A percentile compares a stretch with the other conserved stretches of the same genome.
Conservation (phyloP, 106 monocot species). For the Dendrobium catenatum region DNA sequence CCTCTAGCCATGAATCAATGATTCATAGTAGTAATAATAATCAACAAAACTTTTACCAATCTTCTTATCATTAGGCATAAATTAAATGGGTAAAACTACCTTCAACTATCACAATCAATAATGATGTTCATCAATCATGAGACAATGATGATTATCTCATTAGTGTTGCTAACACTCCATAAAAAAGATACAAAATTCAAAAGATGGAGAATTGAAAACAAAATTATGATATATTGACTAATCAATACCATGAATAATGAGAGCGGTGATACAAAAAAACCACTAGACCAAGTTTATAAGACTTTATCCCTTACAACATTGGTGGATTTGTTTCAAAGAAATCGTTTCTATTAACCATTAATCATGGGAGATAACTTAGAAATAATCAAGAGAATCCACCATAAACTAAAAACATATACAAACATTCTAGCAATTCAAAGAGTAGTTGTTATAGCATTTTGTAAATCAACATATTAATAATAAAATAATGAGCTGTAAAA, state of each 20-base stretch:
- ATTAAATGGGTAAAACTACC: no score
- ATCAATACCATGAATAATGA: not conserved
- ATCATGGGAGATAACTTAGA: not conserved
- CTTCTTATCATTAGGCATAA: no score
- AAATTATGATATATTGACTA: not conserved
- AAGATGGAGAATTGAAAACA: not conserved
- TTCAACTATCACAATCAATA: no score
- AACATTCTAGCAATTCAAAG: not conserved
- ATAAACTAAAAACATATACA: not conserved
- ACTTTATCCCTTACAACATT: not conserved
- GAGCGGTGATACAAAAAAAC: not conserved
- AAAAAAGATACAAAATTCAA: no score
- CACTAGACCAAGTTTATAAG: not conserved
- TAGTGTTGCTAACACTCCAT: not conserved
- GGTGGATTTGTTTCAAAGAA: not conserved
- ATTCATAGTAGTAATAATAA: no score
- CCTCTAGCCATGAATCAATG: no score
- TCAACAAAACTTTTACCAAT: no score
- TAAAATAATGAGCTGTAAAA: not conserved
- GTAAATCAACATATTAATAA: not conserved
- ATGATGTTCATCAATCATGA: no score
- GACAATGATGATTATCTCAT: not conserved
- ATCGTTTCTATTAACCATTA: not conserved
- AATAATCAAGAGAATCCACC: not conserved
- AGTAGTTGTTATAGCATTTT: not conserved